Base-by-base conservation (phyloP, 2,329 filamentous ascomycete genomes). In the Stachybotrys elegans region DNA sequence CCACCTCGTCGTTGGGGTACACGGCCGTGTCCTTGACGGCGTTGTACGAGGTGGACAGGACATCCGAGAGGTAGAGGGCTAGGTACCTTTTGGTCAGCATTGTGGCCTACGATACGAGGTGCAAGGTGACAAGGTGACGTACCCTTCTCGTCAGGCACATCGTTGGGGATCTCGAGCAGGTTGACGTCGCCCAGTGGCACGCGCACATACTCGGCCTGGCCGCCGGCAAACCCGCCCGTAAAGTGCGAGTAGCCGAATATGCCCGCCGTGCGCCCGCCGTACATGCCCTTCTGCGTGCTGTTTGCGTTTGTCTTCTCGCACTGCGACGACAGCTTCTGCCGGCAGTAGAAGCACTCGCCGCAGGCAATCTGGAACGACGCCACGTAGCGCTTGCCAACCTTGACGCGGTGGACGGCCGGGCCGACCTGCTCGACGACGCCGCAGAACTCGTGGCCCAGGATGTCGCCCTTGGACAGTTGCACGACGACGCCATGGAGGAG, bases 281-380 rank as follows among this genome's bases (percentile, higher is more conserved):
- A 94, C 81, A 95, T 84, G 43, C 76, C 79, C 51, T 86, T 83
- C 50, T 78, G 76, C 36, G 81, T 75, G 0, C 75, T 82, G 61
- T 88, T 93, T 34, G 81, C 69, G 62, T 89, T 93, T 1, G 88
- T 94, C 63, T 73, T 79, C 57, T 90, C 86, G 61, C 89, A 95
- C 57, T 88, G 83, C 14, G 84, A 89, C 0, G 83, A 87, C 2
- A 88, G 72, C 62, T 89, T 88, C 66, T 87, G 77, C 51, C 84
- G 76, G 71, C 89, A 95, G 63, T 83, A 91, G 64, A 79, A 84
- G 69, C 90, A 95, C 43, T 72, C 68, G 7, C 77, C 78, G 48
- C 78, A 82, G 0, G 88, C 86, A 57, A 95, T 93, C 62, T 93
- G 88, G 70, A 95, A 95, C 9, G 83, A 86, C 1, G 86, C 88